Conservation (phyloP, 805 yeast genomes). For the Yarrowia hollandica region DNA sequence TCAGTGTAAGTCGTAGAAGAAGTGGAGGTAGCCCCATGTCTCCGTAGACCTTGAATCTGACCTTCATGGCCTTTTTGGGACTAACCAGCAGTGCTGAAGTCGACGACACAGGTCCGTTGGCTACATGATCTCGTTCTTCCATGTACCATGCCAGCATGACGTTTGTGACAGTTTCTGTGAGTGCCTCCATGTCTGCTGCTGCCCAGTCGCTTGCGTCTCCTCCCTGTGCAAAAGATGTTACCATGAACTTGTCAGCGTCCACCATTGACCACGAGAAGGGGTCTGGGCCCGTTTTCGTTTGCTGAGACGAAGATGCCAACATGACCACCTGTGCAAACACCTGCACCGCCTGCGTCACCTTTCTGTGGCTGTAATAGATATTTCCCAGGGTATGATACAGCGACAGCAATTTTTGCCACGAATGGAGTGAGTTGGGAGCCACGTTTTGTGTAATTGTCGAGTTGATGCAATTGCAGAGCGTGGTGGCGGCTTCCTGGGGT, state of each 20-base stretch:
- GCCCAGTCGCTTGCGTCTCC: too few relatives aligned
- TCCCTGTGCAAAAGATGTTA: neutral
- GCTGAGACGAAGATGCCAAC: neutral
- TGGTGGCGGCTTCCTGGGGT: constrained; percentile 24
- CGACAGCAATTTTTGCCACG: constrained; percentile 34
- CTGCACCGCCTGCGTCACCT: constrained; percentile 11
- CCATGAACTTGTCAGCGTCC: neutral
- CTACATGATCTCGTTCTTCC: constrained; percentile 9
- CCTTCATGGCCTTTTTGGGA: constrained; percentile 24
- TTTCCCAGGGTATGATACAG: constrained; percentile 38
- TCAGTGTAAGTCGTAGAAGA: neutral
- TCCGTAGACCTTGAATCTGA: constrained; percentile 14
- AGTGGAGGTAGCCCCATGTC: constrained; percentile 17
- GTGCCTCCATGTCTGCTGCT: neutral
- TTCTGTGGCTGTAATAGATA: constrained; percentile 32
- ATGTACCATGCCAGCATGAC: constrained; percentile 11
- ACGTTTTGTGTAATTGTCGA: neutral
- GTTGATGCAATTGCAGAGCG: neutral
- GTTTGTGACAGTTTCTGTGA: neutral
- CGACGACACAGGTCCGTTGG: neutral
- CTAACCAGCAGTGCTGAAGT: neutral
- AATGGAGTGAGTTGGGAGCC: neutral
- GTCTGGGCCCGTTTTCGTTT: neutral
- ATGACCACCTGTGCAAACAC: constrained; percentile 37
- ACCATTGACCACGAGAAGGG: neutral